phyloP scores from a whole-genome alignment of 1,284 basidiomycete species.

The Ustilago vetiveriae region DNA sequence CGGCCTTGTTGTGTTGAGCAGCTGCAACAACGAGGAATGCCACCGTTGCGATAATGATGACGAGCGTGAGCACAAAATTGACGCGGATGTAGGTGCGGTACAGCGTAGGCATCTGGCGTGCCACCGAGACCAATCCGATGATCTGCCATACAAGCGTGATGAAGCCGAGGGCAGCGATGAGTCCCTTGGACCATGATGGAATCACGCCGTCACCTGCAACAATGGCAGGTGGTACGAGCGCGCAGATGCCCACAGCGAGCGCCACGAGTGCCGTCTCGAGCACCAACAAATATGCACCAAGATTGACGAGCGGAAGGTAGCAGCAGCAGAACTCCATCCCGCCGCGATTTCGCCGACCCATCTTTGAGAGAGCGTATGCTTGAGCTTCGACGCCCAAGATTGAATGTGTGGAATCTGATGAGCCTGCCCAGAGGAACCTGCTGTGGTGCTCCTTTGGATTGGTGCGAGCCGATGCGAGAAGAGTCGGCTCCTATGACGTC shows the following conservation, averaged over 20 bases:
- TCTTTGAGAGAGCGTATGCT: conserved; percentile 1
- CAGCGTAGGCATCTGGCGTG: conserved; percentile 47
- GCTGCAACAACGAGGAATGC: conserved; percentile 59
- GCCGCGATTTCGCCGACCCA: conserved; percentile 27
- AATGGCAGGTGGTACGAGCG: conserved; percentile 58
- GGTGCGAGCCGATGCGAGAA: neutral
- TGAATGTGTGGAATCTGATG: neutral
- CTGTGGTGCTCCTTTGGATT: too few species aligned
- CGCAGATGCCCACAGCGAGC: conserved; percentile 56
- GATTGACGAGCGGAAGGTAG: conserved; percentile 62
- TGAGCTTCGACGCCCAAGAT: neutral
- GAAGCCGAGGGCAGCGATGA: conserved; percentile 59
- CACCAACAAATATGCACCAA: conserved; percentile 61
- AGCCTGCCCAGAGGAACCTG: neutral
- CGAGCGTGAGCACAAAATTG: conserved; percentile 58
- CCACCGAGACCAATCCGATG: conserved; percentile 53
- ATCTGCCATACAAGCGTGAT: conserved; percentile 60
- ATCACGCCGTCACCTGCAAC: conserved; percentile 59
- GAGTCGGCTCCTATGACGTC: conserved; percentile 8
- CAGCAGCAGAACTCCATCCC: conserved; percentile 64
- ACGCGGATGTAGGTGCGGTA: conserved; percentile 62
- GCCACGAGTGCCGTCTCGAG: conserved; percentile 58
- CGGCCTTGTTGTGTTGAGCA: conserved; percentile 45
- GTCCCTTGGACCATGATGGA: conserved; percentile 56
- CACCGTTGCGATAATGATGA: conserved; percentile 48